A percentile compares a stretch with the other conserved stretches of the same genome.
phyloP scores from a whole-genome alignment of 108 stramenopile species.

The Stephanodiscus minutulus region DNA sequence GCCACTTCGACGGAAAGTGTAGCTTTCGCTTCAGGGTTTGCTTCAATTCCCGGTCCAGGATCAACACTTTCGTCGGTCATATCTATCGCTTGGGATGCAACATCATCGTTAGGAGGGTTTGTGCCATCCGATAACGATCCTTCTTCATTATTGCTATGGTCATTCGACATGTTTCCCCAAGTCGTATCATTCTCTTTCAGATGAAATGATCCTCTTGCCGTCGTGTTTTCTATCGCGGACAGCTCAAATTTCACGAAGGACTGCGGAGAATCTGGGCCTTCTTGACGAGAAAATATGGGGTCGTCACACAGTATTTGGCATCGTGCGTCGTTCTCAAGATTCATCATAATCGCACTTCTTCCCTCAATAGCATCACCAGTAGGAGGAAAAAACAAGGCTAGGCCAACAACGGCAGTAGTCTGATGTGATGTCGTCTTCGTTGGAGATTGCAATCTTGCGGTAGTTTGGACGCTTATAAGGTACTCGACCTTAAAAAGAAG shows the following conservation, averaged over 20 bases:
- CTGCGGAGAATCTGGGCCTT: no score
- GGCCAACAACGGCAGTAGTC: not conserved
- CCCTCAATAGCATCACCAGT: no score
- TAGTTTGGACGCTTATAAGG: not conserved
- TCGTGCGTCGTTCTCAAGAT: not conserved
- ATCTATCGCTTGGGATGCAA: not conserved
- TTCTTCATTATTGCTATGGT: no score
- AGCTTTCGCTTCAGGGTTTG: not conserved
- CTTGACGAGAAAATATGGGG: not conserved
- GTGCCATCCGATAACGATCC: no score
- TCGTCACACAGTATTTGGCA: not conserved
- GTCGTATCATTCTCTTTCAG: no score
- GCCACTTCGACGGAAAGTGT: constrained; percentile 15
- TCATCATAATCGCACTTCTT: not conserved
- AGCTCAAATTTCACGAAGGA: no score
- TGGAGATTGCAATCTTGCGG: not conserved
- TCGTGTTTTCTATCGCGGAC: no score
- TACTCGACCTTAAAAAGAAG: constrained; percentile 1
- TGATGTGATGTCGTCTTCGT: not conserved
- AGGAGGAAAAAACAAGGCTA: not conserved
- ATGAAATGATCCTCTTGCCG: no score
- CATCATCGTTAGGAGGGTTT: no score
- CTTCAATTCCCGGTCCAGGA: not conserved
- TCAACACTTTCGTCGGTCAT: not conserved
- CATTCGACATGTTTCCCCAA: no score